Percentiles rank a stretch among this genome's conserved stretches.
Conservation (phyloP, 257 asterid genomes). For the Petunia axillaris region DNA sequence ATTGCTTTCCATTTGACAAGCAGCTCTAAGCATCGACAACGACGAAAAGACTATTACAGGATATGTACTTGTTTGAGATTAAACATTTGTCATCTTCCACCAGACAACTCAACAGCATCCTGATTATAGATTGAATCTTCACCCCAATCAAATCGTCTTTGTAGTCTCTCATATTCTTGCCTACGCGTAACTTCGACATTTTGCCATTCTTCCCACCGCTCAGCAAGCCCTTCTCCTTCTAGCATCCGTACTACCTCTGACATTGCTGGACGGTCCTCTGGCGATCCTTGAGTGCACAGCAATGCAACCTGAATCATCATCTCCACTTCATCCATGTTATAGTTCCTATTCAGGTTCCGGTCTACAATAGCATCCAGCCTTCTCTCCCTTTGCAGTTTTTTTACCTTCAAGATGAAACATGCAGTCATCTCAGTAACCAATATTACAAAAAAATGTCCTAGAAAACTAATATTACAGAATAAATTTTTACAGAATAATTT, state of each 20-base stretch:
- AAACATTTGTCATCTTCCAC: conserved; percentile 61
- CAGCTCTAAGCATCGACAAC: conserved; percentile 15
- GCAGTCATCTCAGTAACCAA: not conserved
- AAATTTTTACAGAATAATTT: not conserved
- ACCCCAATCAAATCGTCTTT: conserved; percentile 86
- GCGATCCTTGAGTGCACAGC: conserved; percentile 82
- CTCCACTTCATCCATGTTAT: conserved; percentile 77
- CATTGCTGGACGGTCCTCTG: conserved; percentile 98
- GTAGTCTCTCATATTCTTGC: conserved; percentile 76
- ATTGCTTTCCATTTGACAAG: conserved; percentile 11
- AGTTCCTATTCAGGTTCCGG: conserved; percentile 54
- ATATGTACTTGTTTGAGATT: conserved; percentile 20
- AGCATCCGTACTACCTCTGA: conserved; percentile 92
- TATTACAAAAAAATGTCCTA: not conserved
- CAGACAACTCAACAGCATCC: conserved; percentile 82
- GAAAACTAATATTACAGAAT: not conserved
- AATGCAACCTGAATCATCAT: conserved; percentile 96
- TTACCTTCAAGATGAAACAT: conserved; percentile 51
- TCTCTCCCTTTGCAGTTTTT: conserved; percentile 84
- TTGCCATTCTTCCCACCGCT: conserved; percentile 95
- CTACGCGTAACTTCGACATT: conserved; percentile 69
- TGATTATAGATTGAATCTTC: conserved; percentile 71
- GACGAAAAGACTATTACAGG: conserved; percentile 5
- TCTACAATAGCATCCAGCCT: conserved; percentile 78
- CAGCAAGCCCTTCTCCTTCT: conserved; percentile 93